Evolutionary conservation across 192 early-diverging fungal genomes (phyloP).

Genomic region (Linnemannia schmuckeri): DNA sequence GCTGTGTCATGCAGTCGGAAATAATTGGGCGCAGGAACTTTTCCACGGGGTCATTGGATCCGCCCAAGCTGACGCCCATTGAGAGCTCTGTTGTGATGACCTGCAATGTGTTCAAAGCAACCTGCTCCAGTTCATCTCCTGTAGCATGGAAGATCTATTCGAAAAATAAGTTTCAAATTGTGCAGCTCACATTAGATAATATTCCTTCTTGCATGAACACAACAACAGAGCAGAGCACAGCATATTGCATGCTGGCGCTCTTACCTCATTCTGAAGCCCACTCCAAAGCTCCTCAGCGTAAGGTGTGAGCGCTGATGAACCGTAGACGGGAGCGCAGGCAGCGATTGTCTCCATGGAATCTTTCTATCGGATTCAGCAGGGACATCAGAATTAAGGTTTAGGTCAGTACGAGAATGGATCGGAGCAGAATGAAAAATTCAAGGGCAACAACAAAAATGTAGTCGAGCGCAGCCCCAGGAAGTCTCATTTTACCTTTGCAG

Average conservation of each 20-base stretch:
- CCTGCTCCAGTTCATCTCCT: constrained; percentile 74
- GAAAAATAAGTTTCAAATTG: constrained; percentile 21
- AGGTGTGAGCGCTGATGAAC: constrained; percentile 71
- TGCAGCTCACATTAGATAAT: constrained; percentile 2
- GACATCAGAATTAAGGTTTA: constrained; percentile 41
- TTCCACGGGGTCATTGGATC: constrained; percentile 61
- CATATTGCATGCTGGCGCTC: neutral
- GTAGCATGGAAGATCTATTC: constrained; percentile 82
- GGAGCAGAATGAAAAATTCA: neutral
- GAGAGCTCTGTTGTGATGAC: constrained; percentile 77
- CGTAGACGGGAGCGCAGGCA: constrained; percentile 84
- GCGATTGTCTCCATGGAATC: constrained; percentile 94
- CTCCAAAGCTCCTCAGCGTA: constrained; percentile 83
- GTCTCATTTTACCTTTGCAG: constrained; percentile 81
- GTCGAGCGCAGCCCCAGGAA: neutral
- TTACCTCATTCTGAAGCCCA: constrained; percentile 76
- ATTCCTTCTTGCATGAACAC: neutral
- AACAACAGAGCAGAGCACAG: neutral
- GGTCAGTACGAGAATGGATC: constrained; percentile 12
- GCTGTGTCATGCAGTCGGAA: constrained; percentile 69
- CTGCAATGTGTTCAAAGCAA: constrained; percentile 74
- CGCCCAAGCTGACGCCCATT: constrained; percentile 59
- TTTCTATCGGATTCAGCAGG: constrained; percentile 61
- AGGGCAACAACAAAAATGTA: neutral
- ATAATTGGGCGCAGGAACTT: constrained; percentile 65